Evolutionary conservation across 1,139 yeast genomes (phyloP).

Genomic region (Geotrichum bryndzae): DNA sequence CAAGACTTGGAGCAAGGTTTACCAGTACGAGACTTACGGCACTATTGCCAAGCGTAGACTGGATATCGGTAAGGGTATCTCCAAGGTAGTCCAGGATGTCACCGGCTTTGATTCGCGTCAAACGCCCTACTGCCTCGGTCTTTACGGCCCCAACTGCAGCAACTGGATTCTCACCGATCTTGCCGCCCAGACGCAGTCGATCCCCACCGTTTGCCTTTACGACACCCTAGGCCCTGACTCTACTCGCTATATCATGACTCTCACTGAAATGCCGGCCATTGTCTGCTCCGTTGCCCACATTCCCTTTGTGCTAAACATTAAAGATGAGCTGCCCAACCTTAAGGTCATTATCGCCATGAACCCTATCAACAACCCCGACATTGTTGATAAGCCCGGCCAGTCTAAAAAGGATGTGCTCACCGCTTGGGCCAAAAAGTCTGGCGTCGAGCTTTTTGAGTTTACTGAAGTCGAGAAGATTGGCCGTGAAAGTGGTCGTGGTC

Average conservation of each 20-base stretch:
- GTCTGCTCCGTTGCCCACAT: constrained; percentile 46
- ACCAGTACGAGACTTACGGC: constrained; percentile 45
- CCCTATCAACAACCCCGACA: constrained; percentile 5
- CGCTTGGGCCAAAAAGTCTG: constrained; percentile 35
- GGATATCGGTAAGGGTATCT: constrained; percentile 60
- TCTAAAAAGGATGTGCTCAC: constrained; percentile 30
- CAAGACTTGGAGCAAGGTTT: constrained; percentile 40
- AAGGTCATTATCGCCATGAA: constrained; percentile 39
- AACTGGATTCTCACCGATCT: constrained; percentile 61
- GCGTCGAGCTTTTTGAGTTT: constrained; percentile 42
- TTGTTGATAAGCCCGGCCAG: constrained; percentile 21
- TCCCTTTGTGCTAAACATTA: constrained; percentile 40
- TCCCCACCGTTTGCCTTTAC: constrained; percentile 56
- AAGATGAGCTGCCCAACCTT: constrained; percentile 36
- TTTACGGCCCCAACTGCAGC: constrained; percentile 50
- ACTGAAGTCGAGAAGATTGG: constrained; percentile 54
- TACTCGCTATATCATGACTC: constrained; percentile 50
- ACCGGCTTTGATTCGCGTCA: constrained; percentile 16
- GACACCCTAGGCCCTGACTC: constrained; percentile 60
- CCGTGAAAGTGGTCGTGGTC: constrained; percentile 41
- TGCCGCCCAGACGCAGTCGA: constrained; percentile 48
- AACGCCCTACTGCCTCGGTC: constrained; percentile 44
- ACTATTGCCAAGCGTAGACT: constrained; percentile 41
- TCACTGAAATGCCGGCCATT: constrained; percentile 54
- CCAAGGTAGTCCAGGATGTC: constrained; percentile 36